A percentile compares a stretch with the other conserved stretches of the same genome.
Conservation (phyloP, 352 stramenopile genomes). For the Phytopythium montanum region DNA sequence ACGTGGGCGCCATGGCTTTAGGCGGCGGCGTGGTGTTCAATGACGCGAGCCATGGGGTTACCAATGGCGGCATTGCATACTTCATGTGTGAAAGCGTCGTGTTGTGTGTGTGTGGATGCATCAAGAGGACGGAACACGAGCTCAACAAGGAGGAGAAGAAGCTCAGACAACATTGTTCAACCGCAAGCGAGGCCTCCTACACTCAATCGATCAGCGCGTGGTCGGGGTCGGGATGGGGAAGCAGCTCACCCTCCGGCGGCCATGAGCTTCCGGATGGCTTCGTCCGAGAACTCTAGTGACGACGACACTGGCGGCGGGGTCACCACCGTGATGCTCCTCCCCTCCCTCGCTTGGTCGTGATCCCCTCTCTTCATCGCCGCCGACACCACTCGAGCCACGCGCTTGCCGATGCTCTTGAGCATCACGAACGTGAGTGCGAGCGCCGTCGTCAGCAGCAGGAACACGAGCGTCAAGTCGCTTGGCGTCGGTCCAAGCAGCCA, state of each 20-base stretch:
- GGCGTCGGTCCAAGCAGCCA: conserved; percentile 55
- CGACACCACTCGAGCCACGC: conserved; percentile 3
- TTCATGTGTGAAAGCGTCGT: not conserved
- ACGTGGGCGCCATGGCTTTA: conserved; percentile 89
- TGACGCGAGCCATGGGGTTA: not conserved
- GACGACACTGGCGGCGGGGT: not conserved
- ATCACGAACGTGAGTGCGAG: conserved; percentile 53
- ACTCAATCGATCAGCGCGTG: not conserved
- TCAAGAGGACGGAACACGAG: not conserved
- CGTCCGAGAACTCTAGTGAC: not conserved
- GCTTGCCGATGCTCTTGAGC: conserved; percentile 25
- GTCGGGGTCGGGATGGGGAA: not conserved
- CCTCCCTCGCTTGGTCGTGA: not conserved
- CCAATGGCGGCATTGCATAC: not conserved
- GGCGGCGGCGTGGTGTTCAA: not conserved
- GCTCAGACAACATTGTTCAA: not conserved
- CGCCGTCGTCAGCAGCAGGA: conserved; percentile 59
- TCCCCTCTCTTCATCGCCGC: not conserved
- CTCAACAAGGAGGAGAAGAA: not conserved
- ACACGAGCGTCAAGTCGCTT: conserved; percentile 58
- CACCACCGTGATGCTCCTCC: not conserved
- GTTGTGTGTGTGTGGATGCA: too few relatives aligned
- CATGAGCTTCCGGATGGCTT: not conserved
- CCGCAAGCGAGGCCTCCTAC: not conserved
- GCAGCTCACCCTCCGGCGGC: not conserved